Conservation (phyloP, 805 yeast species). For the Vanderwaltozyma polyspora region DNA sequence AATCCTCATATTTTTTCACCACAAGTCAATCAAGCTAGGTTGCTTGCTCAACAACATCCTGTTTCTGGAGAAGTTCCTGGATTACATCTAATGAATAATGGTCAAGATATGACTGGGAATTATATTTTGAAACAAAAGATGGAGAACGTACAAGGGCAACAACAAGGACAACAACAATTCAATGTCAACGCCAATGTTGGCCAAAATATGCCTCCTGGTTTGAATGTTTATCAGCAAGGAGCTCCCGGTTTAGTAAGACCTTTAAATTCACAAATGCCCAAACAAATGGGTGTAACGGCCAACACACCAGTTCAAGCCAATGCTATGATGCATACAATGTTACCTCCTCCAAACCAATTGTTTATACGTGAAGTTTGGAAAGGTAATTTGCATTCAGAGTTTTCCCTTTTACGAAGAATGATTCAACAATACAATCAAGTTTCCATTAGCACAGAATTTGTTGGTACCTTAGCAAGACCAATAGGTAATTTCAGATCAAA, state of each 20-base stretch:
- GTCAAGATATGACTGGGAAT: conserved; percentile 13
- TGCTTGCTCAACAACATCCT: conserved; percentile 13
- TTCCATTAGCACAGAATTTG: conserved; percentile 82
- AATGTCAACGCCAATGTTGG: conserved; percentile 5
- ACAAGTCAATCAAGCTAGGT: conserved; percentile 17
- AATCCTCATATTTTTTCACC: conserved; percentile 16
- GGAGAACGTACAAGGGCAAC: conserved; percentile 17
- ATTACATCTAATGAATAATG: conserved; percentile 9
- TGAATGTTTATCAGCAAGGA: conserved; percentile 18
- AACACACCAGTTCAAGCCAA: not conserved
- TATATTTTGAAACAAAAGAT: conserved; percentile 22
- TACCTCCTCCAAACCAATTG: conserved; percentile 27
- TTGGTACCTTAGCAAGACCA: conserved; percentile 93
- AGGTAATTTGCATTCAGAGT: conserved; percentile 56
- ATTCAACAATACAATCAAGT: conserved; percentile 44
- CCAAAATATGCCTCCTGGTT: conserved; percentile 18
- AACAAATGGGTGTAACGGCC: conserved; percentile 4
- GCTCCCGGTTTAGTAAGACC: conserved; percentile 11
- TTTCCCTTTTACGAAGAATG: conserved; percentile 48
- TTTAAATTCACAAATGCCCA: conserved; percentile 6
- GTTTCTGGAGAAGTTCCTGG: conserved; percentile 7
- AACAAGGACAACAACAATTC: conserved; percentile 10
- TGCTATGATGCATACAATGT: conserved; percentile 9
- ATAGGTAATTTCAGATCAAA: conserved; percentile 86
- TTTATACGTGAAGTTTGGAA: conserved; percentile 65